These are phyloP conservation scores for Alternaria sp. DNA, from an alignment of 2,329 filamentous ascomycete species.

Conservation along the genomic window DNA sequence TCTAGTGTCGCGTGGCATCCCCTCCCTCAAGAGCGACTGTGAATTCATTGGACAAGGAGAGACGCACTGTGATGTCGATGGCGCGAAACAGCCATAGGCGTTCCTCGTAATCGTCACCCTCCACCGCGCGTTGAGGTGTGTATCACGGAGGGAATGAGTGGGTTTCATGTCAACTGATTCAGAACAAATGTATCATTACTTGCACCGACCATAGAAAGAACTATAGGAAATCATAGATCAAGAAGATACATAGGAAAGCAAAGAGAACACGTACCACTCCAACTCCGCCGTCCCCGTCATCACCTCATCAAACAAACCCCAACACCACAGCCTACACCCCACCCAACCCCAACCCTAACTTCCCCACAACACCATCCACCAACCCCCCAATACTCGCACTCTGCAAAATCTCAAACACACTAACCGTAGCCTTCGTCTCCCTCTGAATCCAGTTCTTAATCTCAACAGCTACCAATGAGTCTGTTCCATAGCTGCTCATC, in stretches of 20 bases:
- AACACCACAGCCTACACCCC: neutral
- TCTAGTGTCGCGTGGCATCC: too few relatives aligned
- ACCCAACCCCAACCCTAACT: neutral
- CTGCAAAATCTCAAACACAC: conserved; percentile 32
- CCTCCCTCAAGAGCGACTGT: too few relatives aligned
- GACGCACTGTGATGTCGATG: too few relatives aligned
- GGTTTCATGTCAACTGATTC: too few relatives aligned
- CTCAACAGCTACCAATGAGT: conserved; percentile 36
- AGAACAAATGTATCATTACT: neutral
- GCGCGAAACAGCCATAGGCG: too few relatives aligned
- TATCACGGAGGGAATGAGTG: too few relatives aligned
- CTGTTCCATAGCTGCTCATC: conserved; percentile 25
- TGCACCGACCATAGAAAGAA: neutral
- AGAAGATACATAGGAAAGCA: neutral
- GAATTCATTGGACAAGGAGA: too few relatives aligned
- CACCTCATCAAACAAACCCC: neutral
- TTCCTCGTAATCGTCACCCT: too few relatives aligned
- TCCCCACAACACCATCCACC: conserved; percentile 9
- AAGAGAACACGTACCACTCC: neutral
- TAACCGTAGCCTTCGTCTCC: conserved; percentile 17
- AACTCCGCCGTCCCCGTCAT: neutral
- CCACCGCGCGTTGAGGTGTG: too few relatives aligned
- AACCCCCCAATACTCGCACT: conserved; percentile 11
- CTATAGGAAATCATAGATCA: too few relatives aligned
- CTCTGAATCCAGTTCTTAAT: conserved; percentile 28